Evolutionary conservation across 106 monocot genomes (phyloP).

Genomic region (Dendrobium chrysotoxum): DNA sequence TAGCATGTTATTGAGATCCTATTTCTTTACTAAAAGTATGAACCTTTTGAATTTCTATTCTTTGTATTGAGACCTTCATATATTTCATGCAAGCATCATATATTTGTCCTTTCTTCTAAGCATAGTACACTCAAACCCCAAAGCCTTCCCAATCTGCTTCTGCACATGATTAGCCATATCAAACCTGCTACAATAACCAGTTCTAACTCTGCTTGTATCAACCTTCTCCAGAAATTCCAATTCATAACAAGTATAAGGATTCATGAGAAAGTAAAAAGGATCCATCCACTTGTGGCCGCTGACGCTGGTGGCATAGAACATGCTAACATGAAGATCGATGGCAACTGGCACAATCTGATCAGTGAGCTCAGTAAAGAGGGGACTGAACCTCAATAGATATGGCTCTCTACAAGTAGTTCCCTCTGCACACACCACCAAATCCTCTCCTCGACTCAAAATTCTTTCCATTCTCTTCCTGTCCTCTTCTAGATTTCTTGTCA

Average conservation of each 20-base stretch:
- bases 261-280: conserved; percentile 53
- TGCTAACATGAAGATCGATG: conserved; percentile 20
- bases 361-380: conserved; percentile 67
- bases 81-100: conserved; percentile 62
- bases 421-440: conserved; percentile 71
- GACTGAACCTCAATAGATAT: conserved; percentile 79
- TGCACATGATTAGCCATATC: conserved; percentile 66
- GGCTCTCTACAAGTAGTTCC: conserved; percentile 90
- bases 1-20: too few relatives aligned
- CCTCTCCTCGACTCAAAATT: conserved; percentile 26
- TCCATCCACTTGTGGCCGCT: conserved; percentile 58
- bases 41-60: conserved; percentile 21
- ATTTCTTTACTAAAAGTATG: too few relatives aligned
- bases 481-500: conserved; percentile 32
- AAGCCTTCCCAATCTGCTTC: conserved; percentile 35
- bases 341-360: conserved; percentile 55
- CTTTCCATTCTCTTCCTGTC: conserved; percentile 37
- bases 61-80: too few relatives aligned
- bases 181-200: conserved; percentile 4
- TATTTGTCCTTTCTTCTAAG: conserved; percentile 82
- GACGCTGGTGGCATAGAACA: conserved; percentile 79
- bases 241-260: conserved; percentile 41
- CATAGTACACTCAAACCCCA: conserved; percentile 55
- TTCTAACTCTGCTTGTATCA: conserved; percentile 6
- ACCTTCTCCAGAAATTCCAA: conserved; percentile 40